Conservation (phyloP, 1,139 yeast species). For the Kodamaea plutei region DNA sequence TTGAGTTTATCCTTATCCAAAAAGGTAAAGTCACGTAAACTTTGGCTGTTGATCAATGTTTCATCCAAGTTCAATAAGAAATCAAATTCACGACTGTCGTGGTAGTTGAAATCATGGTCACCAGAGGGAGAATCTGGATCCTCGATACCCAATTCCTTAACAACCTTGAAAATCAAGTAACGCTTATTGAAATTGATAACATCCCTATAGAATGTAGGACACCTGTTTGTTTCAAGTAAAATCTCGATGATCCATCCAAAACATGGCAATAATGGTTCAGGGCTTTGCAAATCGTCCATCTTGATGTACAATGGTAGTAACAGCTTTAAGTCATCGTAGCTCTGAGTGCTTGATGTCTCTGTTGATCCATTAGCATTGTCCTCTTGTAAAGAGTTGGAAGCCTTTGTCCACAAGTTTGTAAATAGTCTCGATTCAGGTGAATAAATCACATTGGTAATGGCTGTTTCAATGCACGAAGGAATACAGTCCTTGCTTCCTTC, state of each 20-base stretch:
- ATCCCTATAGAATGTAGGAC: constrained; percentile 30
- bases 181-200: constrained; percentile 42
- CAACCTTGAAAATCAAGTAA: constrained; percentile 38
- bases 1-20: constrained; percentile 26
- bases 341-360: constrained; percentile 14
- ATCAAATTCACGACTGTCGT: constrained; percentile 44
- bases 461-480: constrained; percentile 85
- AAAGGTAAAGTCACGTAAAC: constrained; percentile 24
- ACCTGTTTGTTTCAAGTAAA: constrained; percentile 33
- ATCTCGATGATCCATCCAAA: constrained; percentile 63
- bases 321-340: constrained; percentile 28
- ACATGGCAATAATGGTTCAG: constrained; percentile 61
- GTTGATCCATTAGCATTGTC: constrained; percentile 12
- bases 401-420: constrained; percentile 59
- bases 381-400: constrained; percentile 35
- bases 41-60: constrained; percentile 25
- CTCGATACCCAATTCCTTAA: constrained; percentile 41
- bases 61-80: constrained; percentile 43
- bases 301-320: constrained; percentile 33
- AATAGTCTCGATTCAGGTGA: constrained; percentile 78
- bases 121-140: constrained; percentile 21
- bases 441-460: constrained; percentile 68
- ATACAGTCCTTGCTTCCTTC: constrained; percentile 46
- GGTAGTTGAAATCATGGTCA: constrained; percentile 22
- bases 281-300: constrained; percentile 25